These are phyloP conservation scores for Lichtheimia ornata DNA, from an alignment of 371 early-diverging fungal genomes.

Conservation along the genomic window DNA sequence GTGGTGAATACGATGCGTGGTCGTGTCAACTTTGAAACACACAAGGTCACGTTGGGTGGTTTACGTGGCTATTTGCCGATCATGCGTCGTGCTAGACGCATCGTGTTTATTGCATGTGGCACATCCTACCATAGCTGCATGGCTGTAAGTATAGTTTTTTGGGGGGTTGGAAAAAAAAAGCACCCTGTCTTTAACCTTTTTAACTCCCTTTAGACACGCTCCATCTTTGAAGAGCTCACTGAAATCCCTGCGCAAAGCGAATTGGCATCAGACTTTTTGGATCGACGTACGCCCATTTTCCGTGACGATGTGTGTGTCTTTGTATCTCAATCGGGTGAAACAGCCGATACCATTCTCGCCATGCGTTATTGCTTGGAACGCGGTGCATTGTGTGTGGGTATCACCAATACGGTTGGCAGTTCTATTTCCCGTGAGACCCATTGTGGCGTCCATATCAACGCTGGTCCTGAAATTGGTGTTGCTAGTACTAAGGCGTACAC, in stretches of 20 bases:
- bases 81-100: conserved; percentile 91
- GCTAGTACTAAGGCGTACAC: conserved; percentile 99
- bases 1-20: conserved; percentile 99
- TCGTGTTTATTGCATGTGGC: conserved; percentile 98
- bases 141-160: conserved; percentile 68
- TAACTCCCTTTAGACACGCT: conserved; percentile 67
- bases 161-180: too few species aligned
- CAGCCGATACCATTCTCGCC: conserved; percentile 97
- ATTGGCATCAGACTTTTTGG: conserved; percentile 95
- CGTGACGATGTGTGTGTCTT: conserved; percentile 98
- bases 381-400: conserved; percentile 95
- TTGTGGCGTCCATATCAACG: conserved; percentile 99
- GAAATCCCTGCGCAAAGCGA: conserved; percentile 93
- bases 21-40: conserved; percentile 94
- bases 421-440: conserved; percentile 97
- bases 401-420: conserved; percentile 93
- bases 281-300: conserved; percentile 92
- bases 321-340: conserved; percentile 98
- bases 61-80: conserved; percentile 86
- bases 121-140: conserved; percentile 94
- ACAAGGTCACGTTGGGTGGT: conserved; percentile 83
- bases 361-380: conserved; percentile 96
- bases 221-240: conserved; percentile 96
- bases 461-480: conserved; percentile 99
- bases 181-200: too few species aligned